Percentiles rank a stretch among this genome's conserved stretches.
Conservation (phyloP, 177 flowering plant species). For the Vitis hybrid region DNA sequence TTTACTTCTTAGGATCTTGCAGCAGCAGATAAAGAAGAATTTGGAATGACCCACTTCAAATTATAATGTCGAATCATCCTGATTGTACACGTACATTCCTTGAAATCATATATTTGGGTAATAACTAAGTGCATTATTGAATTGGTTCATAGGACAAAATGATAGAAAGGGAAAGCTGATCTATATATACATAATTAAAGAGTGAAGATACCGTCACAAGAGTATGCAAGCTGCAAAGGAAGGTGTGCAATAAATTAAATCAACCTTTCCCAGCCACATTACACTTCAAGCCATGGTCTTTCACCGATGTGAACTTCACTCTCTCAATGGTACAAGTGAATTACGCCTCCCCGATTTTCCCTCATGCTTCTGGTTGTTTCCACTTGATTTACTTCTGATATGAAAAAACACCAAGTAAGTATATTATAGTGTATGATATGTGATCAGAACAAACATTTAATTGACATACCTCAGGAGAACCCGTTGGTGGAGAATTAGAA, state of each 20-base stretch:
- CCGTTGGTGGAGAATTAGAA: slow-evolving; percentile 21
- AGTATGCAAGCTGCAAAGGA: background rate
- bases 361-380: background rate
- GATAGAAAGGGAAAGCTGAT: no score
- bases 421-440: background rate
- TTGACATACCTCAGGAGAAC: slow-evolving; percentile 39
- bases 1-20: no score
- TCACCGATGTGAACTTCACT: background rate
- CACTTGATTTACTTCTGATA: slow-evolving; percentile 4
- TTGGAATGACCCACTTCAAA: no score
- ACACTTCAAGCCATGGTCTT: background rate
- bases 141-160: no score
- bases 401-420: background rate
- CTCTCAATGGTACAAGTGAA: background rate
- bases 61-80: no score
- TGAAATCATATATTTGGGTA: no score
- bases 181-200: no score
- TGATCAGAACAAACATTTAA: background rate
- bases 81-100: no score
- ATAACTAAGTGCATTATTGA: no score
- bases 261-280: background rate
- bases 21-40: no score
- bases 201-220: background rate
- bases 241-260: background rate
- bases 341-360: background rate